A percentile compares a stretch with the other conserved stretches of the same genome.
Conservation (phyloP, 148 eudicot species). For the Amaranthus cruentus region DNA sequence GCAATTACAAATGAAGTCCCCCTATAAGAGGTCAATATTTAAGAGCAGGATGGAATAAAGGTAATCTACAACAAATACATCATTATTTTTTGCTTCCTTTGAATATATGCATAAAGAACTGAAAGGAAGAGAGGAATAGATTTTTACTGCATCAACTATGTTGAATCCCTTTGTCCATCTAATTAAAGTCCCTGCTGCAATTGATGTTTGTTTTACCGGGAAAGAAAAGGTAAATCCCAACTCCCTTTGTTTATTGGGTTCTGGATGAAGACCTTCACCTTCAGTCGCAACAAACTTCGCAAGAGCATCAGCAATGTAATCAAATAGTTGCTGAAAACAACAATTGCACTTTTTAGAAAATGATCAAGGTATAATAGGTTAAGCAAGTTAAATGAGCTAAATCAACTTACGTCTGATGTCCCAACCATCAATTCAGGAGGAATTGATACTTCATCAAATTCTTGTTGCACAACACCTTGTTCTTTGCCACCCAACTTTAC, state of each 20-base stretch:
- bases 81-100: neutral
- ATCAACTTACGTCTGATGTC: slow-evolving; percentile 64
- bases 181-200: slow-evolving; percentile 72
- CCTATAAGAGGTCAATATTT: neutral
- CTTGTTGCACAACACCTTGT: slow-evolving; percentile 52
- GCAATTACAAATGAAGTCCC: neutral
- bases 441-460: slow-evolving; percentile 74
- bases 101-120: neutral
- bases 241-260: slow-evolving; percentile 82
- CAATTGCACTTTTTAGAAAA: slow-evolving; percentile 12
- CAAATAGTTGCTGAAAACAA: slow-evolving; percentile 75
- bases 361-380: slow-evolving; percentile 11
- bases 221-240: slow-evolving; percentile 97
- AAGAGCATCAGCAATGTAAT: slow-evolving; percentile 78
- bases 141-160: slow-evolving; percentile 67
- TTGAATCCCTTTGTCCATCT: slow-evolving; percentile 95
- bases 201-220: slow-evolving; percentile 83
- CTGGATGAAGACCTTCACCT: slow-evolving; percentile 67
- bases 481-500: slow-evolving; percentile 85
- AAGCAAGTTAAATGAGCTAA: neutral
- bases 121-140: slow-evolving; percentile 9
- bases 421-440: slow-evolving; percentile 86
- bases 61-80: neutral
- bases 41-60: neutral
- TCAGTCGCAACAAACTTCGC: slow-evolving; percentile 87